A percentile compares a stretch with the other conserved stretches of the same genome.
Evolutionary conservation across 495 filamentous ascomycete species (phyloP).

Genomic region (Hypoxylon trugodes): DNA sequence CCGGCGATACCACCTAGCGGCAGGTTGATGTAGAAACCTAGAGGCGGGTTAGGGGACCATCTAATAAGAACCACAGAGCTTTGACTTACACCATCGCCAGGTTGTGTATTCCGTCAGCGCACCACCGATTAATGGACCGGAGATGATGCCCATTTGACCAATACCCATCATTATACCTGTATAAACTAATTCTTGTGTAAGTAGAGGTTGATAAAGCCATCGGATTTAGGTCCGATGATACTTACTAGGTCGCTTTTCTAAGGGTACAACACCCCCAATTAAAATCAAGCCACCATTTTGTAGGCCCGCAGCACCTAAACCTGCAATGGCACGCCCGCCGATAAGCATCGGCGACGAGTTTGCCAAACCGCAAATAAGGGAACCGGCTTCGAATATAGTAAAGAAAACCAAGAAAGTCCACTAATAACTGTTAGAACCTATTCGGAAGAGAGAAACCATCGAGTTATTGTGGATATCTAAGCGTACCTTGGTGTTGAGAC

Average conservation of each 20-base stretch:
- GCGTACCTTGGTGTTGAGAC: constrained; percentile 50
- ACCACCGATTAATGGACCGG: constrained; percentile 24
- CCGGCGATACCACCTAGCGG: constrained; percentile 50
- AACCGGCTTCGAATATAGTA: constrained; percentile 32
- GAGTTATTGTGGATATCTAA: background rate
- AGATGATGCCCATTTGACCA: background rate
- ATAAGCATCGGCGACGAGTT: constrained; percentile 52
- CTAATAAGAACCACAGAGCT: background rate
- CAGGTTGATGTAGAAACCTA: constrained; percentile 59
- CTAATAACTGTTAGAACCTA: background rate
- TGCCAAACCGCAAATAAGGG: constrained; percentile 54
- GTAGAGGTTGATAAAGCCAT: background rate
- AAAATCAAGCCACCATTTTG: constrained; percentile 5
- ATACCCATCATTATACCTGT: background rate
- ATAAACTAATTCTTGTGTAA: too few relatives aligned
- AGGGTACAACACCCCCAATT: background rate
- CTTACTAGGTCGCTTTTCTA: background rate
- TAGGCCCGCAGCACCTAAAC: constrained; percentile 45
- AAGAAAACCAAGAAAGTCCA: constrained; percentile 5
- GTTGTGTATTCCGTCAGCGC: constrained; percentile 38
- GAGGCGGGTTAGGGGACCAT: background rate
- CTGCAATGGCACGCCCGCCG: constrained; percentile 56
- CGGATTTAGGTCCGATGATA: background rate
- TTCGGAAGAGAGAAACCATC: background rate
- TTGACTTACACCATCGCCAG: constrained; percentile 49